phyloP scores from a whole-genome alignment of 1,139 yeast species.

The Pneumocystis jirovecii region DNA sequence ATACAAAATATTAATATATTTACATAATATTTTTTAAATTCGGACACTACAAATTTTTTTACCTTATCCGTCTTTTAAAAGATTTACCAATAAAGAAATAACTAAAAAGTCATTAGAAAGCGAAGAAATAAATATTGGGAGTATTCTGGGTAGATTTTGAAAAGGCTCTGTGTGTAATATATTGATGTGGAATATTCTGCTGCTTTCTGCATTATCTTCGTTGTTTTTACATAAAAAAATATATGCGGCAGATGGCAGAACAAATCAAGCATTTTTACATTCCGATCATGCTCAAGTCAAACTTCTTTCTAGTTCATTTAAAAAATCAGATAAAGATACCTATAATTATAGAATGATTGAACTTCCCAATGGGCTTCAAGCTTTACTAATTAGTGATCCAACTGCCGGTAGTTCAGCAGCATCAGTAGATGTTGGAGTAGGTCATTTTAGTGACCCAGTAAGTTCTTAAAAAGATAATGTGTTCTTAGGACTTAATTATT shows the following conservation, averaged over 20 bases:
- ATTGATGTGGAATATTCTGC: background rate
- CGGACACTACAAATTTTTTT: background rate
- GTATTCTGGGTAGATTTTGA: background rate
- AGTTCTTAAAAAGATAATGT: background rate
- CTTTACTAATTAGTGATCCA: constrained; percentile 65
- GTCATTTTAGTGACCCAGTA: constrained; percentile 64
- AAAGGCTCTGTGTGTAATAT: background rate
- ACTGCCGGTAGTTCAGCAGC: constrained; percentile 88
- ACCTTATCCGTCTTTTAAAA: background rate
- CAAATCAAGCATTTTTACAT: background rate
- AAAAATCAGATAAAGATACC: background rate
- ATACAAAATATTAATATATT: no score
- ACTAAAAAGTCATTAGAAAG: background rate
- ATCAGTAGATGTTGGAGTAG: constrained; percentile 80
- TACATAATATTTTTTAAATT: no score
- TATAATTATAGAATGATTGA: constrained; percentile 43
- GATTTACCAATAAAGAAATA: background rate
- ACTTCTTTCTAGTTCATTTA: background rate
- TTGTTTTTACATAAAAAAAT: background rate
- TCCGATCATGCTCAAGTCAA: background rate
- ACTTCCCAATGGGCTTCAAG: constrained; percentile 55
- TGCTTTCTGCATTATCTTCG: background rate
- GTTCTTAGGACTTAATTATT: background rate
- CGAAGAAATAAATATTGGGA: background rate
- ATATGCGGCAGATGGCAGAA: background rate